These are phyloP conservation scores for Silybum marianum DNA, from an alignment of 129 eudicot genomes.

Conservation along the genomic window DNA sequence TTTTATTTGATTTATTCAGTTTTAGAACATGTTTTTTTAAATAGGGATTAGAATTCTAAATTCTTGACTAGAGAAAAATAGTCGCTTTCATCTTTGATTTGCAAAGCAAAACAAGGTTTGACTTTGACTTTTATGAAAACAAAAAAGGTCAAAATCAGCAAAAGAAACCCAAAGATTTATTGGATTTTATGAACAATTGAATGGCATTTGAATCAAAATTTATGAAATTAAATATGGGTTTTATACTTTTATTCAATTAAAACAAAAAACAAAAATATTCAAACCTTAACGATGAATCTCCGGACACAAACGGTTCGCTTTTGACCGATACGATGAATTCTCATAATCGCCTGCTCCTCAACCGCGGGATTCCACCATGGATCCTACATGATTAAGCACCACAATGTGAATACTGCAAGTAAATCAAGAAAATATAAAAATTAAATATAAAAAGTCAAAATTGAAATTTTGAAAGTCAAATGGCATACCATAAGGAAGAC, in stretches of 20 bases:
- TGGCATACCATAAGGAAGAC: constrained; percentile 78
- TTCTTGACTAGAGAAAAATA: background rate
- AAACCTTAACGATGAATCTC: constrained; percentile 84
- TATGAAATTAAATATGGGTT: background rate
- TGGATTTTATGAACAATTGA: background rate
- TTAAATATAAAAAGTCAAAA: background rate
- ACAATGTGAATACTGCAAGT: constrained; percentile 2
- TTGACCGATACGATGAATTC: constrained; percentile 92
- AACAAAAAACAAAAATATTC: background rate
- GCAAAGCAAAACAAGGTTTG: constrained; percentile 19
- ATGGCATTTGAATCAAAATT: background rate
- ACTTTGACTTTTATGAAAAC: constrained; percentile 5
- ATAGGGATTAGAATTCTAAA: background rate
- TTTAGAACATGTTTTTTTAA: constrained; percentile 11
- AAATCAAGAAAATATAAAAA: background rate
- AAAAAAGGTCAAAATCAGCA: constrained; percentile 17
- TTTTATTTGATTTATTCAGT: background rate
- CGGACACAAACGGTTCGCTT: constrained; percentile 81
- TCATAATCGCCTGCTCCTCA: constrained; percentile 92
- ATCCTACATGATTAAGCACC: constrained; percentile 48
- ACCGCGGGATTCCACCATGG: constrained; percentile 99
- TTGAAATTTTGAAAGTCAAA: constrained; percentile 8
- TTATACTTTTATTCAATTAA: background rate
- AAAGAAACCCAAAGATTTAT: background rate
- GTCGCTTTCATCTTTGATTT: background rate